Conservation (phyloP, 75 land plant genomes). For the Ceratopteris richardii region DNA sequence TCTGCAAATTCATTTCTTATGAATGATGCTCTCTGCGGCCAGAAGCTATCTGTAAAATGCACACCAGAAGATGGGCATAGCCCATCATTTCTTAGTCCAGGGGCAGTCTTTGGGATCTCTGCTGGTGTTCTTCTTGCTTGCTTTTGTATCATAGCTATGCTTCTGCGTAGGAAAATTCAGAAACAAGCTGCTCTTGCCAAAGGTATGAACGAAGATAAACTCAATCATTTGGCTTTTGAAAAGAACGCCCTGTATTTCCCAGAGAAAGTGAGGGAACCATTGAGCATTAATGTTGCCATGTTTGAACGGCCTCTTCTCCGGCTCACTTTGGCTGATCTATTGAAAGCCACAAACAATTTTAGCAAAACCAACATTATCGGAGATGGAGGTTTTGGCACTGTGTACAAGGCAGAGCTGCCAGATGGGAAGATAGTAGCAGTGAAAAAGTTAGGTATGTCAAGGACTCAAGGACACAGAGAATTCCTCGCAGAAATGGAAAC, state of each 20-base stretch:
- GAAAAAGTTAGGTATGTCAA: conserved; percentile 36
- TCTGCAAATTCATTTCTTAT: conserved; percentile 3
- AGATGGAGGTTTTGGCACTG: conserved; percentile 57
- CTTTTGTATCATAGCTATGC: conserved; percentile 8
- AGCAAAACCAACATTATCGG: conserved; percentile 56
- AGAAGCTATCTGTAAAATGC: too few species aligned
- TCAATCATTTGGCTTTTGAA: conserved; percentile 17
- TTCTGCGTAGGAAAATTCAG: conserved; percentile 19
- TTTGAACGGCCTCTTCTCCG: conserved; percentile 52
- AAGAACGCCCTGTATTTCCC: conserved; percentile 16
- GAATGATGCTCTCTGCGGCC: conserved; percentile 14
- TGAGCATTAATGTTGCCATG: conserved; percentile 60
- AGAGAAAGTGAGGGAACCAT: conserved; percentile 50
- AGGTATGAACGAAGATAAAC: conserved; percentile 19
- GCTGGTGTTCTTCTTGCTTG: conserved; percentile 11
- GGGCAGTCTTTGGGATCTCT: conserved; percentile 29
- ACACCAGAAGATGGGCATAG: background rate
- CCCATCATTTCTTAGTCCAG: conserved; percentile 4
- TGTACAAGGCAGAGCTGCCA: conserved; percentile 62
- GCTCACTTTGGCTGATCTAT: conserved; percentile 48
- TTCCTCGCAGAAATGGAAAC: conserved; percentile 75
- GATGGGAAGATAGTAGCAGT: conserved; percentile 40
- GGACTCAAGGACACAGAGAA: conserved; percentile 44
- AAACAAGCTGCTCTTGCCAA: conserved; percentile 11
- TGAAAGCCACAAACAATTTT: conserved; percentile 73